These are phyloP conservation scores for Neurospora discreta DNA, from an alignment of 495 filamentous ascomycete genomes.

Conservation along the genomic window DNA sequence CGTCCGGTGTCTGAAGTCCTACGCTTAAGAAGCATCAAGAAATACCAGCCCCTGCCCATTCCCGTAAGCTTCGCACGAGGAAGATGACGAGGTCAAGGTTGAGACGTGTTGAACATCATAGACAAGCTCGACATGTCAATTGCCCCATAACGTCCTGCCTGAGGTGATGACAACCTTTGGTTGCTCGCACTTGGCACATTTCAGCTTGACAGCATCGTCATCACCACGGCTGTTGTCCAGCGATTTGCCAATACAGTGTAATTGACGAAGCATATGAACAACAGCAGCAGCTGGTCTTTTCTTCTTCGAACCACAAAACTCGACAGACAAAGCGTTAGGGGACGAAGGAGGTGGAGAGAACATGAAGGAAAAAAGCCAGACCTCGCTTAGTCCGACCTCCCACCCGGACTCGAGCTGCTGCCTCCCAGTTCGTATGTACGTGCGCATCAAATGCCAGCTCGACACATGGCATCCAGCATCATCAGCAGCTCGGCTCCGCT, in stretches of 20 bases:
- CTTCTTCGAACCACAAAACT: not conserved
- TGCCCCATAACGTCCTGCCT: not conserved
- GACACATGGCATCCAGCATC: not conserved
- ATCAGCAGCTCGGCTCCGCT: not conserved
- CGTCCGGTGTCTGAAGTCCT: not conserved
- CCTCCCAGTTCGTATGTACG: not conserved
- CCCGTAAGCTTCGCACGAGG: not conserved
- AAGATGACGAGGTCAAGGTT: not conserved
- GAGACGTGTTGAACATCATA: not conserved
- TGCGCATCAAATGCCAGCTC: not conserved
- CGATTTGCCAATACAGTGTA: not conserved
- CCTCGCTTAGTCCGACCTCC: not conserved
- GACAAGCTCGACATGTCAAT: not conserved
- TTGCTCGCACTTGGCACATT: not conserved
- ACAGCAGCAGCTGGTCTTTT: not conserved
- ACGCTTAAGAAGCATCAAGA: not conserved
- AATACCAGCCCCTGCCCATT: not conserved
- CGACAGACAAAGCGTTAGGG: not conserved
- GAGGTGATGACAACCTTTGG: not conserved
- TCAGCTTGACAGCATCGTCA: not conserved
- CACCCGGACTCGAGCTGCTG: not conserved
- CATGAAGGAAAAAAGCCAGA: not conserved
- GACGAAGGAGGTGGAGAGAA: not conserved
- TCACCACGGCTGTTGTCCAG: not conserved
- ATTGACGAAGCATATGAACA: not conserved